Conservation (phyloP, 1,139 yeast species). For the Kodamaea sp. region DNA sequence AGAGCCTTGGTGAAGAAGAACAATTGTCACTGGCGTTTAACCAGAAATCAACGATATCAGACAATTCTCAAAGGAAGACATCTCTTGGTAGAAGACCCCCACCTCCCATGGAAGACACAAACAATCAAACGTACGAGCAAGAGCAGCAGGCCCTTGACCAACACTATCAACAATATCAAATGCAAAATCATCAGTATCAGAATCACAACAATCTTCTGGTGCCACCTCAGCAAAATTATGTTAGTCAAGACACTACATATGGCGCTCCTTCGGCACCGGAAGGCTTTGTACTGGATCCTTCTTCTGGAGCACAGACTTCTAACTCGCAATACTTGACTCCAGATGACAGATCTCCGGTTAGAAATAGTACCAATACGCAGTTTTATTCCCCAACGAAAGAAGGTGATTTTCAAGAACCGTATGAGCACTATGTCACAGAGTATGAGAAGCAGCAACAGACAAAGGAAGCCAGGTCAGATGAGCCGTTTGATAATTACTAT, state of each 20-base stretch:
- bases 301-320: conserved; percentile 3
- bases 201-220: not conserved
- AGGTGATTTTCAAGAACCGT: conserved; percentile 22
- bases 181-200: conserved; percentile 3
- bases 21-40: conserved; percentile 4
- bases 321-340: conserved; percentile 7
- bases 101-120: conserved; percentile 15
- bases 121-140: conserved; percentile 2
- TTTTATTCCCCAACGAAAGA: conserved; percentile 7
- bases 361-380: conserved; percentile 6
- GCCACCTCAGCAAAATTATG: not conserved
- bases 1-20: conserved; percentile 12
- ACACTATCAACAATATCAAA: conserved; percentile 2
- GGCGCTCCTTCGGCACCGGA: conserved; percentile 2
- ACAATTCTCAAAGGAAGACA: conserved; percentile 2
- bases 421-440: conserved; percentile 22
- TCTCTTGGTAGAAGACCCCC: conserved; percentile 17
- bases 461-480: conserved; percentile 15
- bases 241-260: not conserved
- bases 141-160: conserved; percentile 1
- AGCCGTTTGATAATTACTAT: conserved; percentile 33
- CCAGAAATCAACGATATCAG: conserved; percentile 1
- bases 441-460: conserved; percentile 13
- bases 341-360: conserved; percentile 2
- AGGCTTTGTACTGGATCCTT: not conserved